phyloP scores from a whole-genome alignment of 495 filamentous ascomycete genomes.

The Talaromyces trachyspermus region DNA sequence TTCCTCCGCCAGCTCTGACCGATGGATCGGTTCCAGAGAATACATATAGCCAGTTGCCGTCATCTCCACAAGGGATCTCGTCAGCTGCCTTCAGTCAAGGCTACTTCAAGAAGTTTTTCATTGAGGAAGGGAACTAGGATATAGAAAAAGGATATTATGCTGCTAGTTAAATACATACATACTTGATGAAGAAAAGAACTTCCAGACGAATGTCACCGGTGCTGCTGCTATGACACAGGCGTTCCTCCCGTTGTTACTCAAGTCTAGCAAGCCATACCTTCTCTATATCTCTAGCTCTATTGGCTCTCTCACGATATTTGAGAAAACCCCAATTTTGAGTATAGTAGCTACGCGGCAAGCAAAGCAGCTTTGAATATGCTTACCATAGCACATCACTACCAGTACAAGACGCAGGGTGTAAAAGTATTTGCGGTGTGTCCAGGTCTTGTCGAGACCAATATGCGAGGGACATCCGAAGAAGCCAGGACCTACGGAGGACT shows the following conservation, averaged over 20 bases:
- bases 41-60: constrained; percentile 43
- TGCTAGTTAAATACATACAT: constrained; percentile 83
- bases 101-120: constrained; percentile 89
- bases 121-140: constrained; percentile 76
- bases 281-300: constrained; percentile 1
- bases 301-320: not conserved
- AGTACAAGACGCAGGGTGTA: not conserved
- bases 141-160: constrained; percentile 85
- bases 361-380: constrained; percentile 1
- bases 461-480: constrained; percentile 72
- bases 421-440: constrained; percentile 22
- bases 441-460: constrained; percentile 80
- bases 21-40: constrained; percentile 25
- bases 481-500: constrained; percentile 60
- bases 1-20: constrained; percentile 39
- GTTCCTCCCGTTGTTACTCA: not conserved
- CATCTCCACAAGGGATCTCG: constrained; percentile 61
- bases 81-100: constrained; percentile 79
- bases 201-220: constrained; percentile 2
- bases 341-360: not conserved
- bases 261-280: not conserved
- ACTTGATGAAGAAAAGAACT: constrained; percentile 91
- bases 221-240: not conserved
- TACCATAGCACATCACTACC: not conserved
- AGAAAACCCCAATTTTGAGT: not conserved